Conservation (phyloP, 2,329 filamentous ascomycete species). For the Pseudocercospora eumusae region DNA sequence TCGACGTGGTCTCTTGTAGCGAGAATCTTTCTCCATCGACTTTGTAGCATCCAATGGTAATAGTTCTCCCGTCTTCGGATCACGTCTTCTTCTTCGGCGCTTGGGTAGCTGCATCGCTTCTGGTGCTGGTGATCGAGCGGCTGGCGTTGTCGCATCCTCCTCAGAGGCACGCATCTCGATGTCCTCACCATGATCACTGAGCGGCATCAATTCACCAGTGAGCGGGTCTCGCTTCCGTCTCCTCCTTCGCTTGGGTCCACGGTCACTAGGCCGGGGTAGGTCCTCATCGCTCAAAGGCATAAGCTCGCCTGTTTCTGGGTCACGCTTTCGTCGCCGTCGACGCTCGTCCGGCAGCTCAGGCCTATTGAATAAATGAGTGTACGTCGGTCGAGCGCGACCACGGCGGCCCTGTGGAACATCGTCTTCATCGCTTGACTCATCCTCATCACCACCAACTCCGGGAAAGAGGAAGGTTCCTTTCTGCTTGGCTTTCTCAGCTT, state of each 20-base stretch:
- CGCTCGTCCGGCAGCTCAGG: constrained; percentile 13
- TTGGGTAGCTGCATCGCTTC: constrained; percentile 18
- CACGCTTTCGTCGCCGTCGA: constrained; percentile 34
- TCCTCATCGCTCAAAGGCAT: constrained; percentile 36
- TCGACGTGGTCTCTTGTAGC: constrained; percentile 32
- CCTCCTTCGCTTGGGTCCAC: constrained; percentile 28
- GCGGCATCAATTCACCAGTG: constrained; percentile 36
- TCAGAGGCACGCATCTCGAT: neutral
- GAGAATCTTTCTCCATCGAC: neutral
- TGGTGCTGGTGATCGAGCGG: constrained; percentile 1
- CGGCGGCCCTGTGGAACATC: constrained; percentile 23
- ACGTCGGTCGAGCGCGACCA: constrained; percentile 39
- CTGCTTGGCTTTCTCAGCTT: constrained; percentile 24
- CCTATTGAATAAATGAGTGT: constrained; percentile 34
- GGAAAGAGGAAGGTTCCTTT: constrained; percentile 28
- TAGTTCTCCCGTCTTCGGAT: constrained; percentile 36
- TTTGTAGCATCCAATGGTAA: constrained; percentile 26
- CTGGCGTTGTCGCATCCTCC: neutral
- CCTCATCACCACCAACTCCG: constrained; percentile 18
- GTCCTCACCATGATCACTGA: constrained; percentile 26
- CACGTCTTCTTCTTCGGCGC: constrained; percentile 35
- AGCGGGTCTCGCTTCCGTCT: constrained; percentile 36
- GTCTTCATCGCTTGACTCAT: constrained; percentile 17
- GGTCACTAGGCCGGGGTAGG: neutral
- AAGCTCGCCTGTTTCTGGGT: constrained; percentile 35